Evolutionary conservation across 352 stramenopile species (phyloP).

Genomic region (Phytophthora chlamydospora): DNA sequence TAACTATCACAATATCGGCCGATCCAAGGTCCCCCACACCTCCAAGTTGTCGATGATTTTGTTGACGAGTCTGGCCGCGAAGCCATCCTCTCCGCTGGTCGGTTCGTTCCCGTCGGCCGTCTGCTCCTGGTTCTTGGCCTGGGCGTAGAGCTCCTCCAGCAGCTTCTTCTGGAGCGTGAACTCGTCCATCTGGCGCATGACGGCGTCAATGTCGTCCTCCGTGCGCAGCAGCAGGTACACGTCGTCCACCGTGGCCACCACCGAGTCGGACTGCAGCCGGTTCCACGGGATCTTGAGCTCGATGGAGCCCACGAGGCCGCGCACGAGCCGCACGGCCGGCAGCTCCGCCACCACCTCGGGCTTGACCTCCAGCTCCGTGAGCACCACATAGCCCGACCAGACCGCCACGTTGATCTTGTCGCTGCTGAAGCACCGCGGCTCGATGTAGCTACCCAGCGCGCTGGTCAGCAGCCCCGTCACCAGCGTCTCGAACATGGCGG

Average conservation of each 20-base stretch:
- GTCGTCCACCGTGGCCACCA: conserved; percentile 87
- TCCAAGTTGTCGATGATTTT: conserved; percentile 92
- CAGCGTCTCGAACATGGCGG: conserved; percentile 87
- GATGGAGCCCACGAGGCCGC: conserved; percentile 82
- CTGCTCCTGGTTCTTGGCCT: conserved; percentile 72
- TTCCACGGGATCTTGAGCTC: conserved; percentile 93
- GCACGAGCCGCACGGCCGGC: conserved; percentile 71
- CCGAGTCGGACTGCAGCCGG: conserved; percentile 85
- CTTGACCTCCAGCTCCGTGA: conserved; percentile 83
- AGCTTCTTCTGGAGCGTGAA: conserved; percentile 87
- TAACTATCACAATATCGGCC: not conserved
- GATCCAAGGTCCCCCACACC: conserved; percentile 27
- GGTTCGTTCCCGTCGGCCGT: conserved; percentile 13
- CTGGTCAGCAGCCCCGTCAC: conserved; percentile 86
- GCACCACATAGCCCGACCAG: conserved; percentile 88
- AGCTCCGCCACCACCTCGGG: conserved; percentile 70
- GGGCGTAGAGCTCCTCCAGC: conserved; percentile 77
- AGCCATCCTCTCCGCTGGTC: conserved; percentile 55
- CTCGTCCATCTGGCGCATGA: conserved; percentile 77
- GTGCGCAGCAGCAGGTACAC: conserved; percentile 84
- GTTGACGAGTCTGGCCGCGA: conserved; percentile 78
- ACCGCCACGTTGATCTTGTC: conserved; percentile 91
- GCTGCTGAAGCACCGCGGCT: conserved; percentile 86
- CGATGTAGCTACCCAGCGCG: conserved; percentile 87
- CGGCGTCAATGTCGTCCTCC: conserved; percentile 81